Conservation (phyloP, 2,329 filamentous ascomycete species). For the Talaromyces verruculosus region DNA sequence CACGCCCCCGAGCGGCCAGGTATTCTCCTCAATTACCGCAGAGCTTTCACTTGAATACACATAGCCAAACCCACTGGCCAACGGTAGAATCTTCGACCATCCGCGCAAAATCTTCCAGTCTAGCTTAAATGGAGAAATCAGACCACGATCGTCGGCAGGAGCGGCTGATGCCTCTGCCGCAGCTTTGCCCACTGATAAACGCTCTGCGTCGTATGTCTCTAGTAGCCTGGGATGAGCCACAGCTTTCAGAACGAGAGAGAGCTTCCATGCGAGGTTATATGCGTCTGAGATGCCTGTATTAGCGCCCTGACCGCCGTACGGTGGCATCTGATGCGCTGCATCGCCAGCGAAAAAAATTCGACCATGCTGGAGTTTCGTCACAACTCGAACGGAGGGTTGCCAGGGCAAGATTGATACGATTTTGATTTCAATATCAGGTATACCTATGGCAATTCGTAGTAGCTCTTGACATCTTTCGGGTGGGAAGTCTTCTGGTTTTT, state of each 20-base stretch:
- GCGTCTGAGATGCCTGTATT: slow-evolving; percentile 53
- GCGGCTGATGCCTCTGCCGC: slow-evolving; percentile 16
- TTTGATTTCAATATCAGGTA: slow-evolving; percentile 12
- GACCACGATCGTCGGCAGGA: slow-evolving; percentile 14
- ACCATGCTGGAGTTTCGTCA: slow-evolving; percentile 21
- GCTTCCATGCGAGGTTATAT: slow-evolving; percentile 59
- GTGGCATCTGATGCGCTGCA: slow-evolving; percentile 25
- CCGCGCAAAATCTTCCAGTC: slow-evolving; percentile 1
- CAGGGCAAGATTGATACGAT: slow-evolving; percentile 18
- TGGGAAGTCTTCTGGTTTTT: slow-evolving; percentile 13
- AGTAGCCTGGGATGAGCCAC: slow-evolving; percentile 29
- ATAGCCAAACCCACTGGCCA: slow-evolving; percentile 16
- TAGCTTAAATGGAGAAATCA: slow-evolving; percentile 3
- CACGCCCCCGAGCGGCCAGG: slow-evolving; percentile 8
- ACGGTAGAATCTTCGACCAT: not conserved
- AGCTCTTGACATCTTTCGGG: slow-evolving; percentile 14
- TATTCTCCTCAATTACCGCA: slow-evolving; percentile 11
- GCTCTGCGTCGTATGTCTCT: slow-evolving; percentile 14
- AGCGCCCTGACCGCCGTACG: slow-evolving; percentile 27
- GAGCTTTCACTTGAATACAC: slow-evolving; percentile 15
- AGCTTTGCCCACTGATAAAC: slow-evolving; percentile 10
- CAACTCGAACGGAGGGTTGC: slow-evolving; percentile 17
- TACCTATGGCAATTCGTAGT: slow-evolving; percentile 11
- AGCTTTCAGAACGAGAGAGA: slow-evolving; percentile 48
- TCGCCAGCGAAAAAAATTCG: slow-evolving; percentile 25